Evolutionary conservation across 345 rosid species (phyloP).

Genomic region (Lumnitzera racemosa): DNA sequence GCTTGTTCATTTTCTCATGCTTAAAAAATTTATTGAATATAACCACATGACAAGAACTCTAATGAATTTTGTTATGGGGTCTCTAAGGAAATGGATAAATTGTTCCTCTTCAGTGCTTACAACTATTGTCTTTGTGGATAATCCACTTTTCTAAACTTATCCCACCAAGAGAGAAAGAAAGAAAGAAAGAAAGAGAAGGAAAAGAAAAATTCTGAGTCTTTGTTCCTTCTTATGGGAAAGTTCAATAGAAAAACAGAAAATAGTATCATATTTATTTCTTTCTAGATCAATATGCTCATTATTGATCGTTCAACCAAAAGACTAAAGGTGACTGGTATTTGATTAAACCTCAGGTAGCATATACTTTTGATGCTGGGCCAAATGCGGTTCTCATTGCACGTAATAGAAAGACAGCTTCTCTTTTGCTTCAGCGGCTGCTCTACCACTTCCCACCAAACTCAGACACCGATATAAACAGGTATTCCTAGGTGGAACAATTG

Average conservation of each 20-base stretch:
- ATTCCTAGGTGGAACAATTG: not conserved
- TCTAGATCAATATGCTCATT: too few species aligned
- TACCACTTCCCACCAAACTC: slow-evolving; percentile 76
- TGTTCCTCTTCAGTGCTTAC: not conserved
- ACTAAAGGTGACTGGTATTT: not conserved
- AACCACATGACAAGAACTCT: too few species aligned
- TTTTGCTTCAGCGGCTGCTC: slow-evolving; percentile 71
- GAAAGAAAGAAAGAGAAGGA: too few species aligned
- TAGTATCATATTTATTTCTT: too few species aligned
- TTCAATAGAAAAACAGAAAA: not conserved
- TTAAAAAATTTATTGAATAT: too few species aligned
- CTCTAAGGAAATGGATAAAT: not conserved
- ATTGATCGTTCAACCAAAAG: too few species aligned
- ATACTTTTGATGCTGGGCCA: slow-evolving; percentile 96
- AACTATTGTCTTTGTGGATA: not conserved
- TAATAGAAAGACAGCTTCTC: slow-evolving; percentile 52
- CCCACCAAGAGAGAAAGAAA: not conserved
- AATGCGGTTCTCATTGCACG: slow-evolving; percentile 79
- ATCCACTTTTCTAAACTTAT: not conserved
- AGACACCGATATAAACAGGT: slow-evolving; percentile 73
- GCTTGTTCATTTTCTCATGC: too few species aligned
- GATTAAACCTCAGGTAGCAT: slow-evolving; percentile 59
- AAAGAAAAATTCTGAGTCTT: not conserved
- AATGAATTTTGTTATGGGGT: not conserved
- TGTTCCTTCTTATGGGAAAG: not conserved